A percentile compares a stretch with the other conserved stretches of the same genome.
These are phyloP conservation scores for Agrocybe chaxingu DNA, from an alignment of 768 basidiomycete genomes.

Conservation along the genomic window DNA sequence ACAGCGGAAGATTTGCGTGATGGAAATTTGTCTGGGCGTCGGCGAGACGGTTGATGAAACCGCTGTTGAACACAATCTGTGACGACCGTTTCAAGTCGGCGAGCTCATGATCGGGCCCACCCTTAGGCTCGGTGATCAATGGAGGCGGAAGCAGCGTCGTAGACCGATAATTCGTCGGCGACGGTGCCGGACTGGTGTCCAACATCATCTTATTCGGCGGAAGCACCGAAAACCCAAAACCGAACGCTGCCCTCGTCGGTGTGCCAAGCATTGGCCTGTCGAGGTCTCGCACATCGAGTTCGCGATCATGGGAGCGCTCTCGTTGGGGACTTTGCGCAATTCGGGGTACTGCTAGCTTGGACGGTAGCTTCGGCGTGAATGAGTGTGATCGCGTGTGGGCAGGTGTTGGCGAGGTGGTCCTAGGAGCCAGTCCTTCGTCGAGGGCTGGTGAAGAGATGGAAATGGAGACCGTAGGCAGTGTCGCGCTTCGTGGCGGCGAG, in stretches of 20 bases:
- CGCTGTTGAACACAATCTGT: constrained; percentile 73
- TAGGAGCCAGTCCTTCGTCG: constrained; percentile 23
- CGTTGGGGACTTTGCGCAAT: constrained; percentile 51
- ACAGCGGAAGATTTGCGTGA: constrained; percentile 33
- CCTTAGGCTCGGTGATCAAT: constrained; percentile 37
- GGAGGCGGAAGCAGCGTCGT: constrained; percentile 50
- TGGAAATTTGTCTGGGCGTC: constrained; percentile 39
- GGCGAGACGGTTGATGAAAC: constrained; percentile 73
- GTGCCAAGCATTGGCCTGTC: constrained; percentile 12
- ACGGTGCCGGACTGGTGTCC: constrained; percentile 8
- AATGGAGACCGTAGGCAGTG: constrained; percentile 39
- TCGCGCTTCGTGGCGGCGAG: constrained; percentile 32
- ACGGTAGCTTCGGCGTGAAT: constrained; percentile 69
- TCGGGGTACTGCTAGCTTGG: constrained; percentile 60
- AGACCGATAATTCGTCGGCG: constrained; percentile 16
- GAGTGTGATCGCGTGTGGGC: constrained; percentile 66
- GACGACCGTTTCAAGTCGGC: constrained; percentile 57
- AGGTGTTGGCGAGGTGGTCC: constrained; percentile 30
- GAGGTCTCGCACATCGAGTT: constrained; percentile 10
- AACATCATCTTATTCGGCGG: constrained; percentile 7
- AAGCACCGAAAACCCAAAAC: constrained; percentile 18
- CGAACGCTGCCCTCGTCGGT: constrained; percentile 17
- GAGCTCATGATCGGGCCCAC: constrained; percentile 21
- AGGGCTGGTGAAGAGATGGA: constrained; percentile 44
- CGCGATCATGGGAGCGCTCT: constrained; percentile 21